phyloP scores from a whole-genome alignment of 495 filamentous ascomycete genomes.

The Daldinia loculata region DNA sequence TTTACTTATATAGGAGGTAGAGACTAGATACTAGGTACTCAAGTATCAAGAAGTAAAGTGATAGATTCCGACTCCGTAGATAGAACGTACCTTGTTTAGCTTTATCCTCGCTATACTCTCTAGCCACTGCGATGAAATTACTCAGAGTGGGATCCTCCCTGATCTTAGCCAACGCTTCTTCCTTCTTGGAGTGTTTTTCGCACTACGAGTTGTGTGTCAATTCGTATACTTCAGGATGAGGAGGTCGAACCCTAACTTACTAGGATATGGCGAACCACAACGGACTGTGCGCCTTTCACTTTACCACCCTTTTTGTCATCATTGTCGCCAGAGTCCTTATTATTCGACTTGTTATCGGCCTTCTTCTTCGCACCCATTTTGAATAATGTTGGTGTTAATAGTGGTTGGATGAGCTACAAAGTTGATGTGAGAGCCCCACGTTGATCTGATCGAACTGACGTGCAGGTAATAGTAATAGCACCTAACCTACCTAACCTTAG shows the following conservation, averaged over 20 bases:
- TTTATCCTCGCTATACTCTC: conserved; percentile 89
- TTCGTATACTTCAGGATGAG: not conserved
- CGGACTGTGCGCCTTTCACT: conserved; percentile 77
- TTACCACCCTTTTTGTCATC: conserved; percentile 57
- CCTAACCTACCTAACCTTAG: too few species aligned
- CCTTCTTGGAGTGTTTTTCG: conserved; percentile 87
- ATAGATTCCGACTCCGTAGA: not conserved
- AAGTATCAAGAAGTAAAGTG: not conserved
- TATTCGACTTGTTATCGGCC: conserved; percentile 47
- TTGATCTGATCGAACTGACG: conserved; percentile 12
- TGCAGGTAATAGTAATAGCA: not conserved
- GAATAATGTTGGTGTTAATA: conserved; percentile 13
- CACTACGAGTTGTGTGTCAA: conserved; percentile 65
- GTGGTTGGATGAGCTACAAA: conserved; percentile 20
- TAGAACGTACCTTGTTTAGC: conserved; percentile 72
- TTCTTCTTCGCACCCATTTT: conserved; percentile 45
- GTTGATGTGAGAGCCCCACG: conserved; percentile 24
- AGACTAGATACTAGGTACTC: not conserved
- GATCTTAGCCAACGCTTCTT: conserved; percentile 84
- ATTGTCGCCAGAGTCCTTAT: conserved; percentile 61
- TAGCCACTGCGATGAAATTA: conserved; percentile 90
- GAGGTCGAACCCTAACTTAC: conserved; percentile 52
- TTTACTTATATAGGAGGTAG: not conserved
- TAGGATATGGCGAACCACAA: conserved; percentile 91
- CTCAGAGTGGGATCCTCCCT: conserved; percentile 64